Base-by-base conservation (phyloP, 495 filamentous ascomycete species). In the Gamarada debralockiae region DNA sequence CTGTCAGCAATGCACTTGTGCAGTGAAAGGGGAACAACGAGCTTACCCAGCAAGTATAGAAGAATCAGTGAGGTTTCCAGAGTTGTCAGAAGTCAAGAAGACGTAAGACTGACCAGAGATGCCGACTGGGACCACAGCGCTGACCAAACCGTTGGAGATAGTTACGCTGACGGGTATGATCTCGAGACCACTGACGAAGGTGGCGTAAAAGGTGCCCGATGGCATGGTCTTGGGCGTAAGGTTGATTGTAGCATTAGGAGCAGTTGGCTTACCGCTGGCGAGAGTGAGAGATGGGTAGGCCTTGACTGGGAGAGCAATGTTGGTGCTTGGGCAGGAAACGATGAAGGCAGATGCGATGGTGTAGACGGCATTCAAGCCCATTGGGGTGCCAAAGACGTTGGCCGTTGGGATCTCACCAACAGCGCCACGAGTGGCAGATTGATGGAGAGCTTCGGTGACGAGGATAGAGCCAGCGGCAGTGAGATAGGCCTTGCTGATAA, bases 401-500 rank as follows among this genome's bases (percentile, higher is more conserved):
- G 81, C 63, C 47, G 77, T 79, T 1, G 82, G 76, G 17, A 62
- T 61, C 44, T 80, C 58, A 3, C 64, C 59, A 8, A 73, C 65
- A 3, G 71, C 62, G 40, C 68, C 66, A 44, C 82, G 79, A 34
- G 82, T 66, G 58, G 74, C 76, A 2, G 79, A 66, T 18, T 67
- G 76, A 66, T 84, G 82, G 7, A 80, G 77, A 37, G 79, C 74
- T 55, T 85, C 82, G 15, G 80, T 67, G 39, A 80, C 78, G 38
- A 83, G 64, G 62, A 85, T 85, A 37, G 74, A 74, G 24, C 73
- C 81, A 14, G 81, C 82, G 2, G 75, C 80, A 12, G 78, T 81
- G 34, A 85, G 69, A 56, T 75, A 77, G 7, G 48, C 61, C 23
- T 74, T 73, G 55, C 68, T 69, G 52, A 73, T 65, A 58, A 84